Evolutionary conservation across 768 basidiomycete genomes (phyloP).

Genomic region (Fomitopsis serialis): DNA sequence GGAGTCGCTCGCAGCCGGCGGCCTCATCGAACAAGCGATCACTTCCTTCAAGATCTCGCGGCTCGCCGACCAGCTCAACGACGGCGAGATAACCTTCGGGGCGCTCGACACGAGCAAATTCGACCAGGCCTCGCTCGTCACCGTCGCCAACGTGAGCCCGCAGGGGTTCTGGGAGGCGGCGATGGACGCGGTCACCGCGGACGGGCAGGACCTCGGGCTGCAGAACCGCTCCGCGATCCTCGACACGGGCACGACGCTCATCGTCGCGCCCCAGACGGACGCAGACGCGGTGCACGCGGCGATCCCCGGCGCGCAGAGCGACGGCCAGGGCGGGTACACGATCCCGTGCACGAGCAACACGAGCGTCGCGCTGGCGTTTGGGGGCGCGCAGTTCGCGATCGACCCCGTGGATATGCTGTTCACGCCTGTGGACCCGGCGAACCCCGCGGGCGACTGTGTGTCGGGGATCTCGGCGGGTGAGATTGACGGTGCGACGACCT

Average conservation of each 20-base stretch:
- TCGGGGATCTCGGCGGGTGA: constrained; percentile 65
- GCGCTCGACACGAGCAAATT: constrained; percentile 70
- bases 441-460: constrained; percentile 55
- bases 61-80: constrained; percentile 58
- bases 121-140: constrained; percentile 49
- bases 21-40: constrained; percentile 57
- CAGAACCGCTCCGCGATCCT: constrained; percentile 64
- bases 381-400: constrained; percentile 54
- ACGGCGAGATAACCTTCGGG: constrained; percentile 82
- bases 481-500: constrained; percentile 53
- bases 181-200: constrained; percentile 52
- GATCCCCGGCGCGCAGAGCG: constrained; percentile 50
- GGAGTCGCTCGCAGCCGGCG: constrained; percentile 56
- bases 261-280: constrained; percentile 39
- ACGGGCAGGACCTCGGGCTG: constrained; percentile 48
- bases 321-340: constrained; percentile 46
- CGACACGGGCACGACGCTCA: constrained; percentile 44
- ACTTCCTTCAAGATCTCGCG: constrained; percentile 80
- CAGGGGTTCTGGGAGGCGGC: constrained; percentile 79
- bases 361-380: constrained; percentile 51
- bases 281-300: constrained; percentile 47
- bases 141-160: constrained; percentile 55
- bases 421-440: constrained; percentile 43
- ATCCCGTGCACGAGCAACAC: constrained; percentile 61
- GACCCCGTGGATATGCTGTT: constrained; percentile 63